Evolutionary conservation across 2,329 filamentous ascomycete genomes (phyloP).

Genomic region (Fusarium palustre): DNA sequence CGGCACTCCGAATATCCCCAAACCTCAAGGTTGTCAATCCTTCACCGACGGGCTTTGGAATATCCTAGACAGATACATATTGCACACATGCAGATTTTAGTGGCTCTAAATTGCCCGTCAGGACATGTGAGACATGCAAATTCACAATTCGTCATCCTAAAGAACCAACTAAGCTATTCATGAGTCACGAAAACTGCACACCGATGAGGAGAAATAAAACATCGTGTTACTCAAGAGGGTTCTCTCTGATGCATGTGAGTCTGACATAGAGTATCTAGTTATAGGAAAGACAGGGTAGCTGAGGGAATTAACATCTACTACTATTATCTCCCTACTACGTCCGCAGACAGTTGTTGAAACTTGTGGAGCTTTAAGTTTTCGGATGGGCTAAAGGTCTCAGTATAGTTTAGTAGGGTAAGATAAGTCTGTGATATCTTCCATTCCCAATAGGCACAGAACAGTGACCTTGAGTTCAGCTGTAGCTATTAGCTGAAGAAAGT

Average conservation of each 20-base stretch:
- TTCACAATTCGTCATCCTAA: neutral
- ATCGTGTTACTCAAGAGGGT: neutral
- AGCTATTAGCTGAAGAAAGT: neutral
- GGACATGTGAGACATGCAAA: neutral
- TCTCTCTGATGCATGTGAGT: neutral
- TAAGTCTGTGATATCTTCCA: neutral
- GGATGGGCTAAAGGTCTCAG: neutral
- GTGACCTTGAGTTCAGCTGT: neutral
- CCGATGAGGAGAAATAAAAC: neutral
- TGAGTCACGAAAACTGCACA: neutral
- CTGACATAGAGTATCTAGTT: neutral
- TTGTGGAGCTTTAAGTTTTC: neutral
- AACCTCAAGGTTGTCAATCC: conserved; percentile 2
- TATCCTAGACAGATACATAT: neutral
- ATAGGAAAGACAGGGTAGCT: neutral
- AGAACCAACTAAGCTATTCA: neutral
- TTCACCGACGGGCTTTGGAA: neutral
- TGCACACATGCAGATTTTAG: neutral
- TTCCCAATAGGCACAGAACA: neutral
- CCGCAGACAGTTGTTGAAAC: neutral
- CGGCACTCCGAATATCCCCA: neutral
- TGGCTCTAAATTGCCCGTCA: neutral
- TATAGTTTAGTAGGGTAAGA: neutral
- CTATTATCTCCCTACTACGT: neutral
- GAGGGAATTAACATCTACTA: conserved; percentile 2